Base-by-base conservation (phyloP, 345 rosid genomes). In the Salix brachista region DNA sequence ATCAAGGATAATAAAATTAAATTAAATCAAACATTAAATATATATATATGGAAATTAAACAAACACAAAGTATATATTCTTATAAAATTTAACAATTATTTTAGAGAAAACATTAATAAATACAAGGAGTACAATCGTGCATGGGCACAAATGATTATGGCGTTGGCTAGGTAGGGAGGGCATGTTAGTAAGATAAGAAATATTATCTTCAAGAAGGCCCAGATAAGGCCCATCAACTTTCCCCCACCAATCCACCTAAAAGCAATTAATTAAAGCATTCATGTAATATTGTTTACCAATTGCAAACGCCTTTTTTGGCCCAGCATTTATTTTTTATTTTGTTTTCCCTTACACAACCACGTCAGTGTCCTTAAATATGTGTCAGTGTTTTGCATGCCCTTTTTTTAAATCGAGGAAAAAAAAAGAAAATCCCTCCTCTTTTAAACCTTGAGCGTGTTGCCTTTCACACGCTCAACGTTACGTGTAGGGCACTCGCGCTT, bases 141-240 rank as follows among this genome's bases (percentile, higher is more conserved):
- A 65, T 46, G 77, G 77, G 46, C 62, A 42, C 18, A 18, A 48
- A 75, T 75, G 71, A 66, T 67, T 64, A 11, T 67, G 65, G 50
- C 72, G 52, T 6, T 19, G 11, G 48, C 28, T 34, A 19, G 26
- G 25, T 37, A 41, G 11, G 10, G 30, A 34, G 21, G 60, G 2
- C n/a, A 8, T 74, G 70, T 4, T 9, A 6, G 16, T 23, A 36
- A 19, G 36, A 19, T 41, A 23, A 0, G 7, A 28, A 19, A 28
- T 75, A 14, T 8, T 17, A 46, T 36, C 21, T 50, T 52, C 54
- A 50, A 39, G 7, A 16, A 56, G 50, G 61, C 32, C 69, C 42
- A 56, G 12, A 1, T 4, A 42, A 62, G 61, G 78, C 65, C 73
- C 73, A 68, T 68, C 73, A 54, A 67, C 67, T 36, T 67, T 65